Evolutionary conservation across 2,329 filamentous ascomycete species (phyloP).

Genomic region (Laburnicola sp.): DNA sequence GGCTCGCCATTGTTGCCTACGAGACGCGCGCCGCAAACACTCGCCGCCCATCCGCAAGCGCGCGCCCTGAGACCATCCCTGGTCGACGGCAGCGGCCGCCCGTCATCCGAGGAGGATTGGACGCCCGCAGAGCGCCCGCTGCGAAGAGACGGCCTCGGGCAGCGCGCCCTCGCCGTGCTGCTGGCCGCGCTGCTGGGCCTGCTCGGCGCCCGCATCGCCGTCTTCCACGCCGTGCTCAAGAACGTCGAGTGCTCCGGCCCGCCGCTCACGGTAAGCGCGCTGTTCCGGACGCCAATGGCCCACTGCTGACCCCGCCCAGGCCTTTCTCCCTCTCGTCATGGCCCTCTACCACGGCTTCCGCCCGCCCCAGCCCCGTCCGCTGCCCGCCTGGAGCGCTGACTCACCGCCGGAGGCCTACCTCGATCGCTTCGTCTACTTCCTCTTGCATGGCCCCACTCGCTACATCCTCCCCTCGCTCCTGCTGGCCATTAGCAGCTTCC

Average conservation of each 20-base stretch:
- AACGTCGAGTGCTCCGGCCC: constrained; percentile 39
- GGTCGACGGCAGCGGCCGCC: constrained; percentile 26
- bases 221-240: constrained; percentile 34
- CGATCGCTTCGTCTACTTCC: constrained; percentile 32
- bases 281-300: background rate
- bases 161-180: constrained; percentile 29
- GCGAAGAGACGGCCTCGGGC: constrained; percentile 7
- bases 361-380: constrained; percentile 28
- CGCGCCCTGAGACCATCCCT: constrained; percentile 38
- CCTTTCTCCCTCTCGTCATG: constrained; percentile 38
- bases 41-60: constrained; percentile 21
- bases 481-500: constrained; percentile 38
- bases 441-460: constrained; percentile 34
- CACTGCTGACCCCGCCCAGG: constrained; percentile 21
- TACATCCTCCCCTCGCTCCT: constrained; percentile 38
- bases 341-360: constrained; percentile 49
- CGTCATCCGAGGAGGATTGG: constrained; percentile 31
- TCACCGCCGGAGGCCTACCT: constrained; percentile 24
- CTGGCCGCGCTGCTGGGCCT: constrained; percentile 34
- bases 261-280: constrained; percentile 27
- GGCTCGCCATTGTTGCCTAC: constrained; percentile 35
- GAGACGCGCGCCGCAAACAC: constrained; percentile 26
- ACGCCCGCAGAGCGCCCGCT: constrained; percentile 12
- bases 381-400: constrained; percentile 36
- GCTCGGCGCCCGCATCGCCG: constrained; percentile 36